Conservation (phyloP, 345 rosid genomes). For the Adansonia digitata region DNA sequence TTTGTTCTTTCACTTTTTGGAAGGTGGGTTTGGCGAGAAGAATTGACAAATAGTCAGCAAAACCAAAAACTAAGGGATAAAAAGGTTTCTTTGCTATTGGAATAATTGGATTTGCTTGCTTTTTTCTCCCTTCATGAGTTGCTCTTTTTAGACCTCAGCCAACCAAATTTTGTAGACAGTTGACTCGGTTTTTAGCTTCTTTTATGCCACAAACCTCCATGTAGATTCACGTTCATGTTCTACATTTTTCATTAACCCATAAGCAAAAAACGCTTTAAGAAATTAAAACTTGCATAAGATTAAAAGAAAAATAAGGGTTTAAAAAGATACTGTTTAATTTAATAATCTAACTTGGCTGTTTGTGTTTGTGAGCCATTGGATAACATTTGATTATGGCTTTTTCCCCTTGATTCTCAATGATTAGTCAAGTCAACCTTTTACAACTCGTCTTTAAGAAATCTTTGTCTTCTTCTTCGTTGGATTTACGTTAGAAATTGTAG, state of each 20-base stretch:
- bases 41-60: not conserved
- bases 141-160: conserved; percentile 23
- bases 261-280: not conserved
- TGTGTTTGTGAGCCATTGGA: not conserved
- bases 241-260: not conserved
- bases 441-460: not conserved
- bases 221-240: no score
- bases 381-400: not conserved
- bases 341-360: not conserved
- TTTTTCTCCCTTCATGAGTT: not conserved
- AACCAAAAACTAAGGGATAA: not conserved
- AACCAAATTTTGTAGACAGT: conserved; percentile 17
- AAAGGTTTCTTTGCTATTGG: not conserved
- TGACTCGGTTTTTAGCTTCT: conserved; percentile 22
- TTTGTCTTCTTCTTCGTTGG: not conserved
- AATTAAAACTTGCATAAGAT: not conserved
- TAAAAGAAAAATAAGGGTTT: not conserved
- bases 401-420: not conserved
- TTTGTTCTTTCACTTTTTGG: not conserved
- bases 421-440: not conserved
- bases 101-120: not conserved
- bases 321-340: not conserved
- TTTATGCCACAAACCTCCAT: conserved; percentile 2
- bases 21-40: not conserved
- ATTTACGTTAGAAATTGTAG: not conserved